These are phyloP conservation scores for Porogramme epimiltina DNA, from an alignment of 1,284 basidiomycete species.

Conservation along the genomic window DNA sequence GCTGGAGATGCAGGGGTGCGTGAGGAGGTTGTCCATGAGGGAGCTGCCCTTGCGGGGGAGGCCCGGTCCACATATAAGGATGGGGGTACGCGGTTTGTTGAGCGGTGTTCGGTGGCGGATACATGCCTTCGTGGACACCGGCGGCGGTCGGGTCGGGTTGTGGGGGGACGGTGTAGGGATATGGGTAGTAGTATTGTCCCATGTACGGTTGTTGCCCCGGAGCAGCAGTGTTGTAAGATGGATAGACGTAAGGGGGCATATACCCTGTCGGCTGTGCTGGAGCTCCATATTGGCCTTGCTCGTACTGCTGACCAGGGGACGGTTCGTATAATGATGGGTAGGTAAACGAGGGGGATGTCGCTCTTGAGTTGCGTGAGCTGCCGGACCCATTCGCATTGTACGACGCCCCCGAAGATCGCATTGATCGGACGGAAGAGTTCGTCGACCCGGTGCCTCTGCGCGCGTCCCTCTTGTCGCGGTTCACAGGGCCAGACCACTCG, in stretches of 20 bases:
- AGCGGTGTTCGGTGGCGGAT: conserved; percentile 31
- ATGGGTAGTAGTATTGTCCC: conserved; percentile 45
- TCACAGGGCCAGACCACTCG: conserved; percentile 70
- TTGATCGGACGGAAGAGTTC: conserved; percentile 57
- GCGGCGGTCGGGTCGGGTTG: conserved; percentile 38
- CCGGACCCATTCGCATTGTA: conserved; percentile 55
- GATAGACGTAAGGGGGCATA: conserved; percentile 34
- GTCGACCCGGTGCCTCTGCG: conserved; percentile 45
- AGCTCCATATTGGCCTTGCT: conserved; percentile 42
- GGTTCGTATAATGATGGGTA: conserved; percentile 73
- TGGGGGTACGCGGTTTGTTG: conserved; percentile 31
- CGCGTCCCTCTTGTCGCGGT: conserved; percentile 53
- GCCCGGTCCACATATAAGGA: conserved; percentile 35
- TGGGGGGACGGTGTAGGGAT: conserved; percentile 37
- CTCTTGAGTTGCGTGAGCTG: conserved; percentile 68
- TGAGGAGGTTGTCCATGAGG: conserved; percentile 34
- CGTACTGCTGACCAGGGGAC: conserved; percentile 48
- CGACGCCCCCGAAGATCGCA: conserved; percentile 50
- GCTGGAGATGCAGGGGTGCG: conserved; percentile 34
- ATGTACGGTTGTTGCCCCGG: conserved; percentile 33
- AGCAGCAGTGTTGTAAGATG: conserved; percentile 28
- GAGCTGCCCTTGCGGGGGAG: conserved; percentile 35
- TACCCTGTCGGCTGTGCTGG: conserved; percentile 39
- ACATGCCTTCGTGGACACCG: conserved; percentile 36
- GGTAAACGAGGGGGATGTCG: conserved; percentile 72